Evolutionary conservation across 257 asterid species (phyloP), one percentile per base, ranked within the genome.

Genomic region (Ocimum tenuiflorum): DNA sequence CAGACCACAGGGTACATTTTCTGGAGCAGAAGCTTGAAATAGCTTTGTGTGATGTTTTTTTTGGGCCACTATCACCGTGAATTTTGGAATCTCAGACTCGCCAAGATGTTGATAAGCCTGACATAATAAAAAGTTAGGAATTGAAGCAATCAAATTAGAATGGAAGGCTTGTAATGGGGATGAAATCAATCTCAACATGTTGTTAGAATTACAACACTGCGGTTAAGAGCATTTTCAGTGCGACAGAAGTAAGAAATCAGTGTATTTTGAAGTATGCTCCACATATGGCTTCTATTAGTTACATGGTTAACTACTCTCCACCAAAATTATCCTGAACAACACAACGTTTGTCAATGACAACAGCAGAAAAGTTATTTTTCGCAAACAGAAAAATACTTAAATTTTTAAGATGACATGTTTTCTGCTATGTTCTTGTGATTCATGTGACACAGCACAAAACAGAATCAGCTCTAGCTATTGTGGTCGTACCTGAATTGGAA

Each of bases 61-160:
- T 75, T 91, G 96, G 50, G 88, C 98, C 77, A 91, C 89, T 33
- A 91, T 80, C 68, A 91, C 74, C 4, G 96, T 89, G 84, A 91
- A 87, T 73, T 89, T 91, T 9, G 96, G 98, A 62, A 84, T 57
- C 36, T 80, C 73, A 20, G 83, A 70, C 79, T 84, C 96, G 27
- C 95, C 96, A 70, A 89, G 96, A 82, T 85, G 82, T 76, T 82
- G 78, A 72, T 79, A 87, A 66, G 98, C 96, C 98, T 91, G 84
- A 56, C 57, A 60, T 47, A 31, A 67, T 23, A 51, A 43, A 10
- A 63, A 9, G 2, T 9, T 8, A 72, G 51, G 63, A 73, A 69
- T 47, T 39, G 41, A 65, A 60, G 67, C 71, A 54, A 48, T 36
- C 39, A 15, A 67, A 48, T 20, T 10, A 27, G 68, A 2, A 10